phyloP scores from a whole-genome alignment of 768 basidiomycete species.

The Butyriboletus loyo region DNA sequence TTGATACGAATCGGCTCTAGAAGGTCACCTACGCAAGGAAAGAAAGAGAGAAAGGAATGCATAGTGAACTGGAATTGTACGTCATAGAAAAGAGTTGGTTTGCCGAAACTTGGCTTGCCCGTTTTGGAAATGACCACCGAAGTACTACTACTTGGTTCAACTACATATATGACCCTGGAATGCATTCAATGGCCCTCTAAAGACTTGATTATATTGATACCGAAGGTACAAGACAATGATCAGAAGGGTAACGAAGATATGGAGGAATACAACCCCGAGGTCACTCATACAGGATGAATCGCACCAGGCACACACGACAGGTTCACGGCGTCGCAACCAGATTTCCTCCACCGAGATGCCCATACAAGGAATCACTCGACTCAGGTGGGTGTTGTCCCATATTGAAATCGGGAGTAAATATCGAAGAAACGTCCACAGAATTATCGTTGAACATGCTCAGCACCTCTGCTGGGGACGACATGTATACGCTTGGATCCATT shows the following conservation, averaged over 20 bases:
- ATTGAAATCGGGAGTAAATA: slow-evolving; percentile 31
- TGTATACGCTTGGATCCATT: slow-evolving; percentile 50
- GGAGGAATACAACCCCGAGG: slow-evolving; percentile 2
- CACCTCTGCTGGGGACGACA: slow-evolving; percentile 55
- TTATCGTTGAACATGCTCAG: slow-evolving; percentile 56
- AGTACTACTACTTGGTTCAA: no score
- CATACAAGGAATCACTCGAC: slow-evolving; percentile 28
- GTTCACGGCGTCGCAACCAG: slow-evolving; percentile 29
- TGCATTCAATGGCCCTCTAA: neutral
- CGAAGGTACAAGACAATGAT: neutral
- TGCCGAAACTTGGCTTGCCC: no score
- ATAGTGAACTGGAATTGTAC: no score
- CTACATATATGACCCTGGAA: no score
- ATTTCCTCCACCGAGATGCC: slow-evolving; percentile 19
- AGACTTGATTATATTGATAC: slow-evolving; percentile 1
- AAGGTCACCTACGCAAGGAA: neutral
- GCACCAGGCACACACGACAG: neutral
- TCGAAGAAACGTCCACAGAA: slow-evolving; percentile 35
- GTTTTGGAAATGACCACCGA: no score
- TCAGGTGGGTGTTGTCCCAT: slow-evolving; percentile 27
- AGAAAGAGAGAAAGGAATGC: neutral
- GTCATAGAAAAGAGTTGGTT: no score
- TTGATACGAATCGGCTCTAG: neutral
- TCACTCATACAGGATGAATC: slow-evolving; percentile 16
- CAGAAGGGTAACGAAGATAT: neutral